Percentiles rank a stretch among this genome's conserved stretches.
These are phyloP conservation scores for Populus tomentosa DNA, from an alignment of 441 rosid genomes.

Conservation along the genomic window DNA sequence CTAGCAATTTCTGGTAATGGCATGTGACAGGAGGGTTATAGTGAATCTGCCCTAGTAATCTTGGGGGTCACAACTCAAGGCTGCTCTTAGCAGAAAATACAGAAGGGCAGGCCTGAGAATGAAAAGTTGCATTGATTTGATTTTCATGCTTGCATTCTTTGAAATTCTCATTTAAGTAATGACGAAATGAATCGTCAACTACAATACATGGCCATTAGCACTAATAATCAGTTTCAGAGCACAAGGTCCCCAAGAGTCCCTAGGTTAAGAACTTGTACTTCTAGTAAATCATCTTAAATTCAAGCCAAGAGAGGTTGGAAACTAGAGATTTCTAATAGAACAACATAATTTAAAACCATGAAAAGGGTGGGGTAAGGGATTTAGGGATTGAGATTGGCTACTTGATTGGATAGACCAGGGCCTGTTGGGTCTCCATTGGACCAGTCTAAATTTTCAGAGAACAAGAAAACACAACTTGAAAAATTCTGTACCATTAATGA, in stretches of 20 bases:
- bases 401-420: neutral
- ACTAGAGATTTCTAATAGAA: neutral
- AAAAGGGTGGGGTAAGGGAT: too few relatives aligned
- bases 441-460: neutral
- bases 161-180: too few relatives aligned
- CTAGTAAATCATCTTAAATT: neutral
- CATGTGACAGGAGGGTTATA: too few relatives aligned
- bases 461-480: neutral
- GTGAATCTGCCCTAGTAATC: too few relatives aligned
- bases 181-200: neutral
- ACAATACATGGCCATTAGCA: neutral
- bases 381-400: neutral
- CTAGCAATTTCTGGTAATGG: neutral
- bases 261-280: neutral
- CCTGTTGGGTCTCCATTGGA: neutral
- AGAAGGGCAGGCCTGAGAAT: too few relatives aligned
- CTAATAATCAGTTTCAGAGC: neutral
- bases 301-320: neutral
- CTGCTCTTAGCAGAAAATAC: too few relatives aligned
- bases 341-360: too few relatives aligned
- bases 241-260: neutral
- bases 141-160: too few relatives aligned
- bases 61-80: too few relatives aligned
- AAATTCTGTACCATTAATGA: neutral
- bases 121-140: too few relatives aligned